These are phyloP conservation scores for Trichoderma asperelloides DNA, from an alignment of 495 filamentous ascomycete genomes.

Conservation along the genomic window DNA sequence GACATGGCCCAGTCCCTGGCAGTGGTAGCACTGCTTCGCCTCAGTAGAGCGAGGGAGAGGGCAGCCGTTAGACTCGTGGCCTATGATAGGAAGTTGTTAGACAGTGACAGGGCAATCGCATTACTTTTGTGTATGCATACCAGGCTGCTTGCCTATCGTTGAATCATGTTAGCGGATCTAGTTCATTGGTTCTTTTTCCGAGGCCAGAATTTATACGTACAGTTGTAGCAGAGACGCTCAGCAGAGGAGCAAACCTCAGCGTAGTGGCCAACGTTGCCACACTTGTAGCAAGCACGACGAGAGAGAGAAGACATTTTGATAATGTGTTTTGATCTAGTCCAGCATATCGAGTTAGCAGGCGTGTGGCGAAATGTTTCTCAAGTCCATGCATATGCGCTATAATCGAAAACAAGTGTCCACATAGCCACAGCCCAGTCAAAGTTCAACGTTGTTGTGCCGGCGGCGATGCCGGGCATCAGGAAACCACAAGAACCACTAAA, in stretches of 20 bases:
- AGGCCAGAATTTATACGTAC: slow-evolving; percentile 32
- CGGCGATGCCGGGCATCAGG: background rate
- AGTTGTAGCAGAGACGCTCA: slow-evolving; percentile 99
- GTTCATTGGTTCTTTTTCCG: slow-evolving; percentile 13
- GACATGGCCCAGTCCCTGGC: slow-evolving; percentile 95
- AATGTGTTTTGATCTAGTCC: background rate
- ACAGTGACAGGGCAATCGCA: slow-evolving; percentile 11
- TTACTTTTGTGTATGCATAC: slow-evolving; percentile 37
- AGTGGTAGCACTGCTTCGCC: slow-evolving; percentile 99
- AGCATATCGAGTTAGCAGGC: background rate
- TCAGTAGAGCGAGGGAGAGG: slow-evolving; percentile 94
- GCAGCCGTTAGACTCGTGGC: slow-evolving; percentile 96
- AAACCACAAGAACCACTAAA: background rate
- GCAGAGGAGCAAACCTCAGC: slow-evolving; percentile 96
- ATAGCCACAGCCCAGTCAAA: background rate
- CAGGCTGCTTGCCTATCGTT: slow-evolving; percentile 68
- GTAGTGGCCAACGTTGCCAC: slow-evolving; percentile 98
- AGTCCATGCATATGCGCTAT: background rate
- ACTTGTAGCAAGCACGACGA: slow-evolving; percentile 99
- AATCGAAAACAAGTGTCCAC: background rate
- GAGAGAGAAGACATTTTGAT: slow-evolving; percentile 80
- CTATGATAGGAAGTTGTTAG: slow-evolving; percentile 33
- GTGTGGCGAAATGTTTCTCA: background rate
- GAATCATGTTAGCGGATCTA: slow-evolving; percentile 12
- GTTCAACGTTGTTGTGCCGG: background rate